A percentile compares a stretch with the other conserved stretches of the same genome.
Evolutionary conservation across 805 yeast species (phyloP).

Genomic region (Lipomyces lipofer): DNA sequence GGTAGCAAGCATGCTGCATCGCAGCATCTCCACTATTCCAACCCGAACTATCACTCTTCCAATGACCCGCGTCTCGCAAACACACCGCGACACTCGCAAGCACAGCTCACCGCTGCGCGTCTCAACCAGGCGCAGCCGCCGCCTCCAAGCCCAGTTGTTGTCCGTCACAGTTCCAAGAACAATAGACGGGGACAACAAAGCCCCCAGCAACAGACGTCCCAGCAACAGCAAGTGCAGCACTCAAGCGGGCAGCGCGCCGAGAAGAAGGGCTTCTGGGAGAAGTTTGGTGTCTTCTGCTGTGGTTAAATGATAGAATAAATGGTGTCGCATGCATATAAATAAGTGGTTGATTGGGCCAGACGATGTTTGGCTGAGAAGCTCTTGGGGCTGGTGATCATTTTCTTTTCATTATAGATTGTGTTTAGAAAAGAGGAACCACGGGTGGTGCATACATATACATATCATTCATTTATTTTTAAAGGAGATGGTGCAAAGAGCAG

Average conservation of each 20-base stretch:
- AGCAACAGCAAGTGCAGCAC: slow-evolving; percentile 22
- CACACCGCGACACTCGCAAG: slow-evolving; percentile 33
- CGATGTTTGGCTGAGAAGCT: no score
- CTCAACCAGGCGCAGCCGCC: slow-evolving; percentile 47
- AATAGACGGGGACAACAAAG: slow-evolving; percentile 35
- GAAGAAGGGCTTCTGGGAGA: slow-evolving; percentile 38
- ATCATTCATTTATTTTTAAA: not conserved
- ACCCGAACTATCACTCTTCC: slow-evolving; percentile 31
- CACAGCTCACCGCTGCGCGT: slow-evolving; percentile 39
- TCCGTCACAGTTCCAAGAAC: slow-evolving; percentile 39
- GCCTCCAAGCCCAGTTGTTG: slow-evolving; percentile 40
- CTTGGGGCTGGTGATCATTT: no score
- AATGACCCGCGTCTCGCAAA: slow-evolving; percentile 29
- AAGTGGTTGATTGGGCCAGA: no score
- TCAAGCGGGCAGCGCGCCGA: slow-evolving; percentile 30
- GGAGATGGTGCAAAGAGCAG: not conserved
- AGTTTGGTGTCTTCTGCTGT: slow-evolving; percentile 39
- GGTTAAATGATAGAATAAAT: slow-evolving; percentile 34
- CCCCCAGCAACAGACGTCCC: slow-evolving; percentile 27
- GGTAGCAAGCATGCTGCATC: slow-evolving; percentile 39
- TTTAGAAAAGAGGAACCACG: not conserved
- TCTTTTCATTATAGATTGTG: not conserved
- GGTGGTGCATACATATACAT: not conserved
- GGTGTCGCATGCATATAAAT: no score
- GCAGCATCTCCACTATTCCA: slow-evolving; percentile 29